Evolutionary conservation across 768 basidiomycete species (phyloP), one percentile per base, ranked within the genome.

Genomic region (Hydnomerulius pinastri): DNA sequence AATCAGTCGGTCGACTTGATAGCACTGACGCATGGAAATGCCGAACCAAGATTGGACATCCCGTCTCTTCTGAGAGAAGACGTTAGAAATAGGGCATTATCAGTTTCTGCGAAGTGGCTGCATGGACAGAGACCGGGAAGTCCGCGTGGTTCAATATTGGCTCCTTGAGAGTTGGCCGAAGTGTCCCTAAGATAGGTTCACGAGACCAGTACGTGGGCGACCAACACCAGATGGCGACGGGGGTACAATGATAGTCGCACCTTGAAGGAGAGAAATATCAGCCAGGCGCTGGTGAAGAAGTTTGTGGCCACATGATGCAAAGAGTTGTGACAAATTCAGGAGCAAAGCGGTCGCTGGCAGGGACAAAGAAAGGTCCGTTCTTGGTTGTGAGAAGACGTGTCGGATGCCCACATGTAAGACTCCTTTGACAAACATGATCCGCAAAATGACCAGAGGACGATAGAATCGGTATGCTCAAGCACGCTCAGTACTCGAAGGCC

Each of bases 1-100:
- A 24, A 39, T 35, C 27, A 11, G 44, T 39, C 15, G 20, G 41
- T 25, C n/a, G 29, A 30, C 39, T 44, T 45, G 51, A 35, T 52
- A 47, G 28, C 33, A 35, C n/a, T 9, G 4, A 33, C 32, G 7
- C 33, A 17, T 43, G 42, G 15, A 43, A 29, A 29, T 20, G 15
- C 18, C 27, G 28, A 30, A 11, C n/a, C 27, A 43, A 28, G 11
- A 43, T 43, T 43, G 21, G 28, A n/a, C 20, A 10, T 17, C 33
- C n/a, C n/a, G 33, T n/a, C 18, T n/a, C 27, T 29, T 43, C 10
- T 18, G 42, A 25, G 27, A 30, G 25, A 17, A 9, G 42, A 43
- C 25, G 24, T 35, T 35, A 17, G 29, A 46, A 46, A 37, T 24
- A 46, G 32, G 21, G 20, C 24, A 35, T 4, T 25, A n/a, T 33